Conservation (phyloP, 129 eudicot genomes). For the Heracleum sosnowskyi region DNA sequence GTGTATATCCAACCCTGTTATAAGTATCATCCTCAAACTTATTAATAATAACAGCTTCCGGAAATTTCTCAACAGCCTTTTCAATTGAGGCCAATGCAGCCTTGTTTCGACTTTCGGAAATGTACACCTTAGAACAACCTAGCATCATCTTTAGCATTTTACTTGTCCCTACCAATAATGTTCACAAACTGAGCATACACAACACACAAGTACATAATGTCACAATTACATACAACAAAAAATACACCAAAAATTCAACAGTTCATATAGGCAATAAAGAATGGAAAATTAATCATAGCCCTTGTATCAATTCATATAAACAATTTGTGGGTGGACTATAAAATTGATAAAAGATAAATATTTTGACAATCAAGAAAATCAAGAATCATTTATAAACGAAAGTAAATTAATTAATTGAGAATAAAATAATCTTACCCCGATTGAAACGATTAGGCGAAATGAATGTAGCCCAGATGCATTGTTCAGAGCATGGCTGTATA, state of each 20-base stretch:
- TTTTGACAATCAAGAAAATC: neutral
- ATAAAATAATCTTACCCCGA: neutral
- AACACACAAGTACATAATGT: neutral
- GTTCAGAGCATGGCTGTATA: neutral
- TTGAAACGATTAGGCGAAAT: neutral
- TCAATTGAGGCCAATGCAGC: constrained; percentile 76
- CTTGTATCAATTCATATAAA: neutral
- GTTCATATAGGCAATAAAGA: neutral
- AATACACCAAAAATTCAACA: neutral
- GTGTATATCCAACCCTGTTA: constrained; percentile 93
- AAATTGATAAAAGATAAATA: neutral
- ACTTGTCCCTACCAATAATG: constrained; percentile 1
- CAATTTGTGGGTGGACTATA: neutral
- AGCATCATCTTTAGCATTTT: constrained; percentile 63
- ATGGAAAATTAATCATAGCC: neutral
- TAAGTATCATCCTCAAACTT: constrained; percentile 82
- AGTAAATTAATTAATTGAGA: neutral
- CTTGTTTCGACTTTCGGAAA: constrained; percentile 88
- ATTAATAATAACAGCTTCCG: constrained; percentile 61
- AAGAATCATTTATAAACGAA: neutral
- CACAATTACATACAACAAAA: neutral
- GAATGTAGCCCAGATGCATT: neutral
- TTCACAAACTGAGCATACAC: constrained; percentile 18
- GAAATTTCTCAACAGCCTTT: constrained; percentile 58
- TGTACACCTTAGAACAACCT: constrained; percentile 81